Base-by-base conservation (phyloP, 2,329 filamentous ascomycete species). In the Colletotrichum neosansevieriae region DNA sequence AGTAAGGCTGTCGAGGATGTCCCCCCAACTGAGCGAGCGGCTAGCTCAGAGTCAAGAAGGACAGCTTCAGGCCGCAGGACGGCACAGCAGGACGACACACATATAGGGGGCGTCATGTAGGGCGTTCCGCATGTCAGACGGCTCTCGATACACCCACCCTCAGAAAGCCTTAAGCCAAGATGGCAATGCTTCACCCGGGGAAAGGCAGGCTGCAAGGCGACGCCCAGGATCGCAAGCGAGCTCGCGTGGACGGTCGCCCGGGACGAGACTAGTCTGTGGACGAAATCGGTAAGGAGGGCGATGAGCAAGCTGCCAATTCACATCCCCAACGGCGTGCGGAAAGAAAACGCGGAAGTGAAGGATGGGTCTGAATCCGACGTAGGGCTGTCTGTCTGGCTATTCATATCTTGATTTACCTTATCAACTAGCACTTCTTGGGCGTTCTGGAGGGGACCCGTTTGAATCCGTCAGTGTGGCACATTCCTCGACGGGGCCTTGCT, bases 91-190 rank as follows among this genome's bases (percentile, higher is more conserved):
- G 49, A 54, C 38, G 4, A 24, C 24, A 24, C 47, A 50, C 32
- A 29, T 56, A 49, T 50, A 61, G 61, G 42, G 57, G 54, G 61
- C 60, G 36, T 66, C 21, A 69, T 45, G 61, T 61, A 69, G 61
- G 66, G 62, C 66, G 56, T 32, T 50, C 44, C 15, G 54, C 53
- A 42, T 45, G 66, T 57, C 40, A 69, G 66, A 56, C 42, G n/a
- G 62, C 36, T 56, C 40, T 62, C 61, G 56, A 69, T 47, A 69
- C 66, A 56, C 42, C n/a, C 66, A 56, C 42, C n/a, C 61, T 53
- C 21, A 54, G 7, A 44, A 58, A 24, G 59, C 59, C 49, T 56
- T 15, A 13, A 45, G 24, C 66, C 49, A 54, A 32, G 49, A 29
- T 29, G 19, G 17, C 24, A 38, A 17, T 10, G 32, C 63, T 40